phyloP scores from a whole-genome alignment of 441 rosid species.

The Syzygium malaccense region DNA sequence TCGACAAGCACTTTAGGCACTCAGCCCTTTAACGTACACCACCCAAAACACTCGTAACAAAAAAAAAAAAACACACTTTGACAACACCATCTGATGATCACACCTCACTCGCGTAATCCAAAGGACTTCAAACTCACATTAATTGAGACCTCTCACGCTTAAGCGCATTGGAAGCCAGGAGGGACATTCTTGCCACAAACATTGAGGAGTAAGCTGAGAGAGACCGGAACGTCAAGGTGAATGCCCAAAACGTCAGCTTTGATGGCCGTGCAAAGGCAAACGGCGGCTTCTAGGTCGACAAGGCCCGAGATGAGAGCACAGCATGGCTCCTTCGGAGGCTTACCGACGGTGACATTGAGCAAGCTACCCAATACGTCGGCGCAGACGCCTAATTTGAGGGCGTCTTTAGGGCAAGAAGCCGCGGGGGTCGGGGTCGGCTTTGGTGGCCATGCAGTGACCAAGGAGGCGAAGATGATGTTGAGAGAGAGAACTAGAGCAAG shows the following conservation, averaged over 20 bases:
- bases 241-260: neutral
- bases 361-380: neutral
- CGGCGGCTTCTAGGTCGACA: neutral
- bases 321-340: neutral
- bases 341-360: neutral
- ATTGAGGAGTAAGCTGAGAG: conserved; percentile 6
- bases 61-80: neutral
- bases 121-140: neutral
- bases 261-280: neutral
- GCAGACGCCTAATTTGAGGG: neutral
- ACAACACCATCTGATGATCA: neutral
- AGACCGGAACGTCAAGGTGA: neutral
- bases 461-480: neutral
- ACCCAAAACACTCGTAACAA: neutral
- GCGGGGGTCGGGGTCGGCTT: neutral
- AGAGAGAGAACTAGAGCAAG: neutral
- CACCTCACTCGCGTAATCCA: neutral
- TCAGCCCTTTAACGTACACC: neutral
- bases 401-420: neutral
- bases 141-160: neutral
- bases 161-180: conserved; percentile 1
- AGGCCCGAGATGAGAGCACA: neutral
- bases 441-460: neutral
- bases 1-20: neutral
- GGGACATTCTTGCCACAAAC: conserved; percentile 2